phyloP scores from a whole-genome alignment of 1,284 basidiomycete species.

The Leccinum variabile region DNA sequence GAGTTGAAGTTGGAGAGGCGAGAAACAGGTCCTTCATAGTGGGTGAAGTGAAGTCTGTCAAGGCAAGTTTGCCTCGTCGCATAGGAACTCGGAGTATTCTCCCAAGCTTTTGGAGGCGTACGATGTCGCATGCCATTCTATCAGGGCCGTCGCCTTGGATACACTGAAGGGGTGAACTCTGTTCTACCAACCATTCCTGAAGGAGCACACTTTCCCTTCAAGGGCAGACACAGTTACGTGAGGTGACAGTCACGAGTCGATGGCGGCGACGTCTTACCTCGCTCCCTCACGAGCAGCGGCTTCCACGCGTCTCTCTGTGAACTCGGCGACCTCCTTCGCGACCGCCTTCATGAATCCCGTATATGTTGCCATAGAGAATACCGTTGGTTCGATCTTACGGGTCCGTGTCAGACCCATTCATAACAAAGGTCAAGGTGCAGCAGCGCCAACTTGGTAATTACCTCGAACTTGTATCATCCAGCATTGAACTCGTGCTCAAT shows the following conservation, averaged over 20 bases:
- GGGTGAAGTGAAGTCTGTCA: background rate
- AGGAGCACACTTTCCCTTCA: constrained; percentile 26
- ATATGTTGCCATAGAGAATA: constrained; percentile 58
- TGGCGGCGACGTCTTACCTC: constrained; percentile 33
- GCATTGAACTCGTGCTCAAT: constrained; percentile 60
- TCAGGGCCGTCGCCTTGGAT: constrained; percentile 1
- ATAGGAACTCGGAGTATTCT: background rate
- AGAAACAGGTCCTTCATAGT: background rate
- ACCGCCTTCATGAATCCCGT: constrained; percentile 45
- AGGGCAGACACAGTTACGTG: background rate
- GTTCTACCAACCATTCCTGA: constrained; percentile 25
- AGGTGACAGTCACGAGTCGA: background rate
- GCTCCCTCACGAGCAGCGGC: constrained; percentile 42
- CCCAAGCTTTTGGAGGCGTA: background rate
- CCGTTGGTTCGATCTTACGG: constrained; percentile 45
- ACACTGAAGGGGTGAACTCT: background rate
- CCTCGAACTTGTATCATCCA: constrained; percentile 59
- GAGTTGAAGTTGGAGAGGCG: background rate
- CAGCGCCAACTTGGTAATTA: constrained; percentile 17
- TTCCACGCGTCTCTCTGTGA: constrained; percentile 41
- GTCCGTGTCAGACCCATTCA: background rate
- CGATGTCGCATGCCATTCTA: background rate
- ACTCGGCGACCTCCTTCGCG: constrained; percentile 43
- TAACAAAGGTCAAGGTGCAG: background rate
- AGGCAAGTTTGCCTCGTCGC: background rate